Base-by-base conservation (phyloP, 208 protist species). In the Trypanosoma boissoni region DNA sequence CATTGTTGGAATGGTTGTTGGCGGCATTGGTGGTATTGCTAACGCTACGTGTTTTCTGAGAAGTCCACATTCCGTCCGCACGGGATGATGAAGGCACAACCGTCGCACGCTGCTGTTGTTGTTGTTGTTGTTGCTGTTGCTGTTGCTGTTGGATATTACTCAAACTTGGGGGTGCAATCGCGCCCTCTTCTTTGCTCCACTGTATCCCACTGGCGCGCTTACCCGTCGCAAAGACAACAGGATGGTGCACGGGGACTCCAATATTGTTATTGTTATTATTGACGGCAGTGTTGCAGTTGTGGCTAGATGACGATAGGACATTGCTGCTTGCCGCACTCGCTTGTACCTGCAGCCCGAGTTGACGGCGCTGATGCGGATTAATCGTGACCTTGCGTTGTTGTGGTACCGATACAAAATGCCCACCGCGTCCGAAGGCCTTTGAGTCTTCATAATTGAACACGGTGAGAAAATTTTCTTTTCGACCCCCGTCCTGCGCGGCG, bases 391-490 rank as follows among this genome's bases (percentile, higher is more conserved):
- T 80, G 20, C 74, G 58, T 56, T 78, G 80, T 53, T 72, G 58
- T 27, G 70, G 64, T 8, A 70, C 31, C 1, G 55, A 51, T n/a
- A 27, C 34, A 0, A 50, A n/a, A 14, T 14, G 28, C 3, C 42
- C 49, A 27, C 55, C 20, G 16, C 34, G 46, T 39, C 69, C 48
- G 26, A 85, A 64, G 3, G 68, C 48, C 8, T 68, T 61, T 16
- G 73, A 78, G 29, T 80, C 77, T 18, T 85, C 73, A 68, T 87
- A 88, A n/a, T 75, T 86, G 49, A 91, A 89, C 18, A 94, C 75
- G 10, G 75, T 67, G n/a, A 91, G 60, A 21, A 66, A 72, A 36
- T 58, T 54, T 12, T 83, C 71, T 34, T 66, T 72, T 24, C 64
- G 64, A 28, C 34, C 45, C 31, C 69, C 72, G 23, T 80, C 74